These are phyloP conservation scores for Wilhelminamyces savonicus DNA, from an alignment of 805 yeast species.

Conservation along the genomic window DNA sequence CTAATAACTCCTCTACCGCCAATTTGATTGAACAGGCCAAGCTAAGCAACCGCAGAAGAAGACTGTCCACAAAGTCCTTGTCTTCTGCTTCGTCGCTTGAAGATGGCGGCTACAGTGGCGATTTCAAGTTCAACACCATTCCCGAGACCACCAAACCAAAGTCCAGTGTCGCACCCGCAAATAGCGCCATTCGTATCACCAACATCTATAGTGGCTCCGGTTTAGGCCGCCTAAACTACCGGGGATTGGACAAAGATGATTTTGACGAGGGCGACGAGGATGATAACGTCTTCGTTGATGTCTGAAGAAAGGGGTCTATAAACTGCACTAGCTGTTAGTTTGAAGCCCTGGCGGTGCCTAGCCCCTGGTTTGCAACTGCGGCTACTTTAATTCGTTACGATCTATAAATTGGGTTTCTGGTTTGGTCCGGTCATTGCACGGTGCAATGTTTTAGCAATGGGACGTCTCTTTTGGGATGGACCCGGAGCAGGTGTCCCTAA, in stretches of 20 bases:
- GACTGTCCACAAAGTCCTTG: constrained; percentile 10
- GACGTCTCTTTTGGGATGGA: too few relatives aligned
- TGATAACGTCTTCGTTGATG: constrained; percentile 8
- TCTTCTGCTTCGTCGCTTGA: constrained; percentile 1
- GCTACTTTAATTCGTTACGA: too few relatives aligned
- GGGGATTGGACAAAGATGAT: constrained; percentile 8
- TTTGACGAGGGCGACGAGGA: constrained; percentile 11
- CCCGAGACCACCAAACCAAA: constrained; percentile 1
- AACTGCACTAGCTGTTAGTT: too few relatives aligned
- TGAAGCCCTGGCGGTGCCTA: too few relatives aligned
- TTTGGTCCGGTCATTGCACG: too few relatives aligned
- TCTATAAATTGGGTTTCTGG: too few relatives aligned
- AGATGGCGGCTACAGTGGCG: neutral
- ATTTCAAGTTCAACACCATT: constrained; percentile 1
- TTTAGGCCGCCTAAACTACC: constrained; percentile 6
- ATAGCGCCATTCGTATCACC: constrained; percentile 4
- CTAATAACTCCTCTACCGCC: constrained; percentile 30
- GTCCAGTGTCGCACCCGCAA: constrained; percentile 2
- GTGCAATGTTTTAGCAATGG: too few relatives aligned
- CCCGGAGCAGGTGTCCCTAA: too few relatives aligned
- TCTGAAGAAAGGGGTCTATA: constrained; percentile 1
- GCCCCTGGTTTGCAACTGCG: too few relatives aligned
- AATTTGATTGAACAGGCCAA: constrained; percentile 26
- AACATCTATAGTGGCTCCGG: constrained; percentile 2
- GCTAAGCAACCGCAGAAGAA: constrained; percentile 13